Base-by-base conservation (phyloP, 2,329 filamentous ascomycete genomes). In the Dothideomycetes sp. region DNA sequence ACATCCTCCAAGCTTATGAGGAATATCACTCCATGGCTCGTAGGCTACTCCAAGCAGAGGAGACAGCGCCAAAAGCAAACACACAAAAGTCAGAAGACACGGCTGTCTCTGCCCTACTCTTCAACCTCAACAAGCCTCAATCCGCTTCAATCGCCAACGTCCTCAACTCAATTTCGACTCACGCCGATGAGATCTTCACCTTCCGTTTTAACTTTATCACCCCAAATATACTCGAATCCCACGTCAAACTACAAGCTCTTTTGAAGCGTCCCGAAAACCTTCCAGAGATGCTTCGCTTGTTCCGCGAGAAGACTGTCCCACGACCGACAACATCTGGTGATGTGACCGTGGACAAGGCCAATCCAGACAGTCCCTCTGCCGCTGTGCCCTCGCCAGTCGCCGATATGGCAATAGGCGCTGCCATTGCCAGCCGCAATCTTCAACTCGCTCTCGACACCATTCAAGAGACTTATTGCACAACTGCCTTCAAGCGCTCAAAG, bases 151-250 rank as follows among this genome's bases (percentile, higher is more conserved):
- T 60, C 28, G 52, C 51, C 13, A 61, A 58, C 41, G 37, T 61
- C 11, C 44, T 66, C 18, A 60, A 62, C 15, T 58, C 63, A 24
- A 62, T 80, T 45, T 73, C 71, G 10, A 58, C 64, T 16, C 61
- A 71, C 11, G 78, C 82, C n/a, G 82, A 84, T 58, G 67, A 72
- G 25, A 73, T 95, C 41, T 59, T 94, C 45, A 72, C 73, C 33
- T 76, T 89, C 51, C 78, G 82, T 4, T 78, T 81, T 45, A 79
- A 95, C 33, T 84, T 87, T 63, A 83, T 96, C 55, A 83, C 84
- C 4, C 76, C 81, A 7, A 67, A 73, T 20, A 67, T 89, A 23
- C 74, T 96, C 27, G 68, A 74, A 43, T 61, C 74, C 50, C 96
- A 95, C 61, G 79, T 94, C 47, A 70, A 75, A 25, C 76, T 85